Evolutionary conservation across 768 basidiomycete genomes (phyloP).

Genomic region (Naematelia aurantialba): DNA sequence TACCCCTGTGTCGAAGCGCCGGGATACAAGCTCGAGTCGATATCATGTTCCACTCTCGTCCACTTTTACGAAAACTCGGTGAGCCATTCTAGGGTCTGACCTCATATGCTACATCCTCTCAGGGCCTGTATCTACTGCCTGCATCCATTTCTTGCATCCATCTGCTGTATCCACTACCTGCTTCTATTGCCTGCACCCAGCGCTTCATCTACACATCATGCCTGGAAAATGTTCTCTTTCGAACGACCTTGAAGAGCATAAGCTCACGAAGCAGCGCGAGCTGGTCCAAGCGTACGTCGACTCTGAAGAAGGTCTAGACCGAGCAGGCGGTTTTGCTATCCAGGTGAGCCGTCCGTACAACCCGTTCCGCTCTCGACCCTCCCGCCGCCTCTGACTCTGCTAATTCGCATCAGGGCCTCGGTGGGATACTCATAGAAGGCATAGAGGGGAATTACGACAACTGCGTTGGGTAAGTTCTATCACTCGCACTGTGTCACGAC

Average conservation of each 20-base stretch:
- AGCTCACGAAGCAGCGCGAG: slow-evolving; percentile 27
- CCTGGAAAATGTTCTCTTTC: background rate
- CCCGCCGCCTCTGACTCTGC: too few species aligned
- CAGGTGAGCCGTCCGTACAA: slow-evolving; percentile 69
- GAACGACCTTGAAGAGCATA: too few species aligned
- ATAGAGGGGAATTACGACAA: slow-evolving; percentile 88
- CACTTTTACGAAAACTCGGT: slow-evolving; percentile 48
- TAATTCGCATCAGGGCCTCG: slow-evolving; percentile 57
- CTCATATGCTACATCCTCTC: too few species aligned
- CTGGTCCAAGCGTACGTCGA: slow-evolving; percentile 75
- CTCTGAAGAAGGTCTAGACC: slow-evolving; percentile 75
- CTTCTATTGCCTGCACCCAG: too few species aligned
- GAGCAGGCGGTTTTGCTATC: slow-evolving; percentile 91
- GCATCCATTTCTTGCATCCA: too few species aligned
- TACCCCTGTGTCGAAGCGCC: slow-evolving; percentile 49
- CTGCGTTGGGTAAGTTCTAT: slow-evolving; percentile 59
- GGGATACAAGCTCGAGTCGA: slow-evolving; percentile 50
- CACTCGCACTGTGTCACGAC: too few species aligned
- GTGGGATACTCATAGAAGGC: slow-evolving; percentile 73
- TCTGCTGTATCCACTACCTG: too few species aligned
- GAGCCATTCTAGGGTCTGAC: slow-evolving; percentile 15
- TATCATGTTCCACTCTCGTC: slow-evolving; percentile 43
- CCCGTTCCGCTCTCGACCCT: too few species aligned
- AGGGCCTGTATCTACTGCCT: too few species aligned
- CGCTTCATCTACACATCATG: background rate